phyloP scores from a whole-genome alignment of 371 early-diverging fungal genomes.

The Lichtheimia ramosa region DNA sequence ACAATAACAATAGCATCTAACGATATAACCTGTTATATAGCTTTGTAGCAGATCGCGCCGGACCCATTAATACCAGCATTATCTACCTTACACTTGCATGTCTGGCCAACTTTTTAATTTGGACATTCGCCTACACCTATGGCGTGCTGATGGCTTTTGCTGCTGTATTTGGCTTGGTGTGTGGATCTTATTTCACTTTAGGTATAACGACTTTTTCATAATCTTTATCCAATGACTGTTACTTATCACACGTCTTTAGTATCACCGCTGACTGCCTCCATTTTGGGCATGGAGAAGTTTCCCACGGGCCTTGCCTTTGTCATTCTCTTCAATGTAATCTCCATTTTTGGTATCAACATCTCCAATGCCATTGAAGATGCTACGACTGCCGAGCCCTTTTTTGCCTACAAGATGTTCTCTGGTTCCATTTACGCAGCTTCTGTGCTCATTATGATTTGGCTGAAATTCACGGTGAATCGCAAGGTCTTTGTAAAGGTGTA shows the following conservation, averaged over 20 bases:
- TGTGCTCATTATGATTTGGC: constrained; percentile 27
- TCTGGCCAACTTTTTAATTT: constrained; percentile 31
- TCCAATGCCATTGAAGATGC: constrained; percentile 31
- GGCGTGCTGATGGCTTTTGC: constrained; percentile 38
- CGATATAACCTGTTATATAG: constrained; percentile 13
- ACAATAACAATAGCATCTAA: not conserved
- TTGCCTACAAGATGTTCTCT: constrained; percentile 35
- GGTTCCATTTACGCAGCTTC: constrained; percentile 26
- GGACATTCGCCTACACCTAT: constrained; percentile 49
- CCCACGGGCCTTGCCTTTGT: constrained; percentile 36
- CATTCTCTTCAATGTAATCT: constrained; percentile 23
- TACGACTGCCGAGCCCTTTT: constrained; percentile 21
- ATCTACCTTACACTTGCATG: constrained; percentile 30
- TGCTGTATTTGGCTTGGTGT: constrained; percentile 39
- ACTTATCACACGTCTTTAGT: constrained; percentile 12
- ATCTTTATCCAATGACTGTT: not conserved
- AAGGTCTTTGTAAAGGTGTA: constrained; percentile 12
- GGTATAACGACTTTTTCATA: constrained; percentile 11
- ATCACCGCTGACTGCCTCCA: constrained; percentile 35
- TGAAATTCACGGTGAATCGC: constrained; percentile 27
- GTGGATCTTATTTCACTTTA: constrained; percentile 39
- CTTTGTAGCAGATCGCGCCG: constrained; percentile 41
- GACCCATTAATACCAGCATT: constrained; percentile 42
- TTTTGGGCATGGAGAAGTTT: constrained; percentile 34
- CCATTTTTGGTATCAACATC: constrained; percentile 40